Percentiles rank a stretch among this genome's conserved stretches.
phyloP scores from a whole-genome alignment of 108 stramenopile genomes.

The Conticribra weissflogii region DNA sequence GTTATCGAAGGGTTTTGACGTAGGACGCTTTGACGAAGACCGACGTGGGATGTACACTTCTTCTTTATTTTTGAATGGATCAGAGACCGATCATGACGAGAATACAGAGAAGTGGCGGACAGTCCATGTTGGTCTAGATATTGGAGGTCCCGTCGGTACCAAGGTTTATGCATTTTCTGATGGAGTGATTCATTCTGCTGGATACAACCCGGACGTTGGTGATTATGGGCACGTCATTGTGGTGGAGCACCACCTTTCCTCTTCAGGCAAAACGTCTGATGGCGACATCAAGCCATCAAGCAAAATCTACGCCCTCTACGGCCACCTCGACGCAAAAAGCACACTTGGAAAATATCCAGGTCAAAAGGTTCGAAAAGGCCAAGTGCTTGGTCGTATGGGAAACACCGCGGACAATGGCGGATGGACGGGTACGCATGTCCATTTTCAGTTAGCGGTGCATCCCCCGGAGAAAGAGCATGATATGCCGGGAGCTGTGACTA shows the following conservation, averaged over 20 bases:
- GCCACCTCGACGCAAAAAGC: constrained; percentile 65
- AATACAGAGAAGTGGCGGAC: constrained; percentile 56
- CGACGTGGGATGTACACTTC: constrained; percentile 68
- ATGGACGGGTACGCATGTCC: constrained; percentile 74
- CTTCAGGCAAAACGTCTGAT: neutral
- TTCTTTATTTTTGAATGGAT: constrained; percentile 53
- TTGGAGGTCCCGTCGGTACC: constrained; percentile 76
- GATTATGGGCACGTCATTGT: constrained; percentile 88
- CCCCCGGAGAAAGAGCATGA: constrained; percentile 68
- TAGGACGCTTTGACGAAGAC: constrained; percentile 86
- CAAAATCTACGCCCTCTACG: constrained; percentile 76
- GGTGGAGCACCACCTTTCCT: constrained; percentile 60
- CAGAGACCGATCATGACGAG: constrained; percentile 20
- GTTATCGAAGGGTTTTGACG: constrained; percentile 16
- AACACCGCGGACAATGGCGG: constrained; percentile 85
- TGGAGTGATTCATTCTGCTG: constrained; percentile 73
- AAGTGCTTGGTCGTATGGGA: constrained; percentile 67
- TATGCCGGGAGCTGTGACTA: constrained; percentile 77
- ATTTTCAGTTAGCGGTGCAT: constrained; percentile 66
- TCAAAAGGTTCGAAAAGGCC: constrained; percentile 48
- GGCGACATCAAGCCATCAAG: neutral
- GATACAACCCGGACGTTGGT: constrained; percentile 78
- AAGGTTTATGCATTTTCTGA: constrained; percentile 71
- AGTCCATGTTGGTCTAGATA: constrained; percentile 80
- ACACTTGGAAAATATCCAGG: constrained; percentile 19